These are phyloP conservation scores for Soucietia sequanensis DNA, from an alignment of 805 yeast genomes.

Conservation along the genomic window DNA sequence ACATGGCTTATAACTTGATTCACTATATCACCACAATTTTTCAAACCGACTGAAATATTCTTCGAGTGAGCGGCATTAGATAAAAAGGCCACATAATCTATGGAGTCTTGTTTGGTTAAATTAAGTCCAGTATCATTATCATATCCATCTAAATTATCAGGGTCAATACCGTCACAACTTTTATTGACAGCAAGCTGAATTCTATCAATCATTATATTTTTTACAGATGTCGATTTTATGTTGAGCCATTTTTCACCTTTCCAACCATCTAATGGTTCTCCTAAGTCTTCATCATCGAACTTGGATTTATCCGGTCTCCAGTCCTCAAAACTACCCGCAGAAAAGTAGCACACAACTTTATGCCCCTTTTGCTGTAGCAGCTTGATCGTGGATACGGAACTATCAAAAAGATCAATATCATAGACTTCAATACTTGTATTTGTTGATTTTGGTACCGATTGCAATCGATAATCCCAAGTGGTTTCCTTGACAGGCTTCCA, in stretches of 20 bases:
- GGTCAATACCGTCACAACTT: slow-evolving; percentile 27
- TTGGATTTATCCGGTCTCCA: slow-evolving; percentile 21
- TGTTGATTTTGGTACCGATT: slow-evolving; percentile 7
- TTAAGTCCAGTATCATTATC: slow-evolving; percentile 24
- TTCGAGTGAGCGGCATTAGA: slow-evolving; percentile 14
- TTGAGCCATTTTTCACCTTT: slow-evolving; percentile 27
- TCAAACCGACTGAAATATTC: slow-evolving; percentile 21
- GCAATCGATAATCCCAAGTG: slow-evolving; percentile 22
- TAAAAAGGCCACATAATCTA: slow-evolving; percentile 20
- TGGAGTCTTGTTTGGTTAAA: slow-evolving; percentile 18
- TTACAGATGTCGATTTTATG: slow-evolving; percentile 14
- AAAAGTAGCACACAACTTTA: slow-evolving; percentile 27
- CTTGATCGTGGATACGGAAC: slow-evolving; percentile 8
- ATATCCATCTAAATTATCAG: slow-evolving; percentile 28
- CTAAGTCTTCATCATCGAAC: slow-evolving; percentile 18
- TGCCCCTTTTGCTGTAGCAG: slow-evolving; percentile 15
- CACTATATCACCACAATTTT: slow-evolving; percentile 21
- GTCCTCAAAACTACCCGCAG: slow-evolving; percentile 28
- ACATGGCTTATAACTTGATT: slow-evolving; percentile 13
- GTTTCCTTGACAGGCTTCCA: slow-evolving; percentile 11
- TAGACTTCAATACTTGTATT: slow-evolving; percentile 14
- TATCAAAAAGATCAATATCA: slow-evolving; percentile 24
- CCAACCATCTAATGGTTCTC: slow-evolving; percentile 24
- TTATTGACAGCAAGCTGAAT: slow-evolving; percentile 17
- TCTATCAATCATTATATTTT: slow-evolving; percentile 17